Evolutionary conservation across 495 filamentous ascomycete species (phyloP).

Genomic region (Aspergillus panamensis): DNA sequence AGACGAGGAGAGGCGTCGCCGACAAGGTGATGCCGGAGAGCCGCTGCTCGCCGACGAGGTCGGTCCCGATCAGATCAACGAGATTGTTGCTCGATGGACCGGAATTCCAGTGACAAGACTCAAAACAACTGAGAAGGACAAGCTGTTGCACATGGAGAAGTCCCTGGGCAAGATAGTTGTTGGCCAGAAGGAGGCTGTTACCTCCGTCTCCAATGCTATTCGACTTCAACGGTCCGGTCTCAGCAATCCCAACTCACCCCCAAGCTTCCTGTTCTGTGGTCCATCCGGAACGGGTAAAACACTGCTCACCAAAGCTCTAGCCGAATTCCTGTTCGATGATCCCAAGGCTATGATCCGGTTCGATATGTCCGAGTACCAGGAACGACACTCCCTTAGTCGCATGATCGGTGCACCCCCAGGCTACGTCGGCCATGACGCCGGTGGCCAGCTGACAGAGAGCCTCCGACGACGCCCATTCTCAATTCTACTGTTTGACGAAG

Average conservation of each 20-base stretch:
- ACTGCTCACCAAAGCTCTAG: constrained; percentile 89
- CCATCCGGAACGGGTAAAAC: constrained; percentile 98
- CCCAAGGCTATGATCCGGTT: constrained; percentile 97
- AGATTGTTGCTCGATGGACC: constrained; percentile 94
- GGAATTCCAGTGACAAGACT: constrained; percentile 94
- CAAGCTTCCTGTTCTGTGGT: constrained; percentile 97
- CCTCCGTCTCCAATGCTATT: constrained; percentile 91
- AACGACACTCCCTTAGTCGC: constrained; percentile 89
- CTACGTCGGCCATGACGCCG: constrained; percentile 94
- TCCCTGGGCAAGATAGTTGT: constrained; percentile 78
- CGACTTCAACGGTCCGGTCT: constrained; percentile 90
- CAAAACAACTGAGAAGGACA: constrained; percentile 94
- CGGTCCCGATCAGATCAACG: constrained; percentile 97
- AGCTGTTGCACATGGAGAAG: constrained; percentile 91
- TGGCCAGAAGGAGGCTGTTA: constrained; percentile 92
- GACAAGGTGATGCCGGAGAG: constrained; percentile 52
- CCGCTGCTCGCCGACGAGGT: constrained; percentile 84
- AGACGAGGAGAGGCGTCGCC: constrained; percentile 68
- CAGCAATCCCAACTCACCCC: constrained; percentile 90
- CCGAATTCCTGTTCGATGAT: constrained; percentile 98
- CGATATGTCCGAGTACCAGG: constrained; percentile 99
- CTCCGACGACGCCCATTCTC: constrained; percentile 94
- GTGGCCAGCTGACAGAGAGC: constrained; percentile 91
- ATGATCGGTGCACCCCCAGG: constrained; percentile 98
- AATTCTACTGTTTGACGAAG: constrained; percentile 95